Conservation (phyloP, 345 rosid genomes). For the Passiflora organensis region DNA sequence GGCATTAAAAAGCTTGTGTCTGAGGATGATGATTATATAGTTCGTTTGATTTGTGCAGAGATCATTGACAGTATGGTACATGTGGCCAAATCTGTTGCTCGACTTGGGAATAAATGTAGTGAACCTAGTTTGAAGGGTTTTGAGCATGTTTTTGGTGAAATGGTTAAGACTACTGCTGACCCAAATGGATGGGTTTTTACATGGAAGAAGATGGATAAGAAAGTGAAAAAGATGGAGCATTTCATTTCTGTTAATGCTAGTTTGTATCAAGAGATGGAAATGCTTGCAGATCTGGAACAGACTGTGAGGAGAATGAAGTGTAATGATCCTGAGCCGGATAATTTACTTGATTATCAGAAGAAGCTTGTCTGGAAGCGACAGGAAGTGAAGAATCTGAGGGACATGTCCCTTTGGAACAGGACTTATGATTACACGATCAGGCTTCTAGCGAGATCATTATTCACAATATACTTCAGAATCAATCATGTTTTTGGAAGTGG, state of each 20-base stretch:
- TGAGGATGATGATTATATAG: conserved; percentile 69
- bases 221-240: conserved; percentile 81
- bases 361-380: conserved; percentile 80
- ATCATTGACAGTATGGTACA: conserved; percentile 57
- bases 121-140: conserved; percentile 64
- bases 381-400: conserved; percentile 69
- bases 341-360: conserved; percentile 58
- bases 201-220: conserved; percentile 75
- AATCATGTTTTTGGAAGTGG: conserved; percentile 61
- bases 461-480: conserved; percentile 66
- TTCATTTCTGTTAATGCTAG: conserved; percentile 63
- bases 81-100: conserved; percentile 63
- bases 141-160: conserved; percentile 46
- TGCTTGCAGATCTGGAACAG: conserved; percentile 73
- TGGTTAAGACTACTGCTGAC: conserved; percentile 52
- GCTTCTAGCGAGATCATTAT: conserved; percentile 71
- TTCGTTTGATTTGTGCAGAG: conserved; percentile 53
- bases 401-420: conserved; percentile 78
- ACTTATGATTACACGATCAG: conserved; percentile 66
- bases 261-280: conserved; percentile 89
- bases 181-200: conserved; percentile 70
- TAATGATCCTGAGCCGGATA: conserved; percentile 51
- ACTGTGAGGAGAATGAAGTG: conserved; percentile 62
- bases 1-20: conserved; percentile 85
- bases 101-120: conserved; percentile 65